A percentile compares a stretch with the other conserved stretches of the same genome.
phyloP scores from a whole-genome alignment of 1,139 yeast species.

The Pichia sp. region DNA sequence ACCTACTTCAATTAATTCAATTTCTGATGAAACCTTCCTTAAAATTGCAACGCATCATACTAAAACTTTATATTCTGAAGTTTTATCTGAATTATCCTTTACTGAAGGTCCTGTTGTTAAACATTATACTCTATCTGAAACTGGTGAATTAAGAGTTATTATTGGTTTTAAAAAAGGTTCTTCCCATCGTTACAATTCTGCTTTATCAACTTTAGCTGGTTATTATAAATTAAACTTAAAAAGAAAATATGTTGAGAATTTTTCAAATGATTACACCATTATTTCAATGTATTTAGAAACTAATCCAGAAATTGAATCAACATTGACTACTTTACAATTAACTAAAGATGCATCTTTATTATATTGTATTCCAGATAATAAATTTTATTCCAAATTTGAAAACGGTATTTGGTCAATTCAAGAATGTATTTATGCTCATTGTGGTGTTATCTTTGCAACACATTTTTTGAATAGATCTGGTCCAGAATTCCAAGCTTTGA shows the following conservation, averaged over 20 bases:
- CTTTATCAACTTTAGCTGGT: conserved; percentile 80
- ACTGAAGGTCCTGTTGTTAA: conserved; percentile 93
- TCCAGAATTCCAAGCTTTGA: conserved; percentile 73
- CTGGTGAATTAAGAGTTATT: conserved; percentile 76
- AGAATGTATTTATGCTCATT: conserved; percentile 91
- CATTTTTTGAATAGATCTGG: conserved; percentile 95
- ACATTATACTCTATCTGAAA: conserved; percentile 73
- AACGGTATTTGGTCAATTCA: conserved; percentile 80
- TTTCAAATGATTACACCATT: conserved; percentile 80
- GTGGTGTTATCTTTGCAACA: conserved; percentile 86
- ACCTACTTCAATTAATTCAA: conserved; percentile 45
- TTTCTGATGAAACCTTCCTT: conserved; percentile 76
- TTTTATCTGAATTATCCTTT: conserved; percentile 61
- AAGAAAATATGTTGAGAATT: conserved; percentile 91
- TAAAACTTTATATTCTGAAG: conserved; percentile 64
- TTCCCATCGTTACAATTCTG: conserved; percentile 83
- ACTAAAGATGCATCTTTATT: conserved; percentile 90
- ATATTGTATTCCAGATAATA: conserved; percentile 85
- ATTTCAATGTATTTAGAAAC: conserved; percentile 82
- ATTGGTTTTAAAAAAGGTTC: conserved; percentile 85
- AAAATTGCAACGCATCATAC: conserved; percentile 79
- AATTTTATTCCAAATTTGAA: conserved; percentile 70
- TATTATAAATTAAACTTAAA: conserved; percentile 84
- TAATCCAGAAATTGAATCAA: conserved; percentile 39
- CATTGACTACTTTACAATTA: conserved; percentile 81